Percentiles rank a stretch among this genome's conserved stretches.
These are phyloP conservation scores for Hanseniaspora lachancei DNA, from an alignment of 805 yeast species.

Conservation along the genomic window DNA sequence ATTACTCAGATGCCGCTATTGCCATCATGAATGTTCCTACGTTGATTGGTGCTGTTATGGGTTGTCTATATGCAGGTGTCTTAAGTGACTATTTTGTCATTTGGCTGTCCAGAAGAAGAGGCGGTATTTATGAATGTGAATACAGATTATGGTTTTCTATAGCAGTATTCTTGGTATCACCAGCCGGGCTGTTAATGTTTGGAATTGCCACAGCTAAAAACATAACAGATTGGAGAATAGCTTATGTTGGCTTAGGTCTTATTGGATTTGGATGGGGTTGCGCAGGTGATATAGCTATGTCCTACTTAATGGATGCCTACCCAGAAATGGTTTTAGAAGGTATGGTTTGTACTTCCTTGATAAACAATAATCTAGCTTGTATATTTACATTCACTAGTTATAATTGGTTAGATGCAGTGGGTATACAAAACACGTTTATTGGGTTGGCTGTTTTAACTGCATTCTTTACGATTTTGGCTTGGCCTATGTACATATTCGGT, in stretches of 20 bases:
- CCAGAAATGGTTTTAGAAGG: conserved; percentile 60
- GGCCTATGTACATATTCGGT: conserved; percentile 51
- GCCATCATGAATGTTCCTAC: conserved; percentile 67
- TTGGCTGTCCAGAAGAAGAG: conserved; percentile 46
- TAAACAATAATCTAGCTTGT: conserved; percentile 53
- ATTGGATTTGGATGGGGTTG: conserved; percentile 61
- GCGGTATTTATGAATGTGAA: conserved; percentile 55
- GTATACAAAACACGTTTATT: conserved; percentile 46
- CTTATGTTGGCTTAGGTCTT: conserved; percentile 49
- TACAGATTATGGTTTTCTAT: conserved; percentile 46
- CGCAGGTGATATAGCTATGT: conserved; percentile 58
- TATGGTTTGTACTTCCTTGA: conserved; percentile 54
- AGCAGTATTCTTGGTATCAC: conserved; percentile 44
- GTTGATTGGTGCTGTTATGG: conserved; percentile 50
- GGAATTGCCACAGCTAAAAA: conserved; percentile 49
- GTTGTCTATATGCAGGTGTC: conserved; percentile 52
- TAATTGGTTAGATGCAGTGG: conserved; percentile 43
- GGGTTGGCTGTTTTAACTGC: conserved; percentile 49
- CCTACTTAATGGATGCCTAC: conserved; percentile 53
- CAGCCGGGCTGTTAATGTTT: conserved; percentile 50
- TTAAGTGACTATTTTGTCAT: conserved; percentile 47
- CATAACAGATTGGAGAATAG: conserved; percentile 37
- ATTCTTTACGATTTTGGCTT: conserved; percentile 41
- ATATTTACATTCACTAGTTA: conserved; percentile 55
- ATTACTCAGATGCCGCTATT: conserved; percentile 52